Percentiles rank a stretch among this genome's conserved stretches.
Evolutionary conservation across 2,329 filamentous ascomycete species (phyloP).

Genomic region (Colletotrichum abscissum): DNA sequence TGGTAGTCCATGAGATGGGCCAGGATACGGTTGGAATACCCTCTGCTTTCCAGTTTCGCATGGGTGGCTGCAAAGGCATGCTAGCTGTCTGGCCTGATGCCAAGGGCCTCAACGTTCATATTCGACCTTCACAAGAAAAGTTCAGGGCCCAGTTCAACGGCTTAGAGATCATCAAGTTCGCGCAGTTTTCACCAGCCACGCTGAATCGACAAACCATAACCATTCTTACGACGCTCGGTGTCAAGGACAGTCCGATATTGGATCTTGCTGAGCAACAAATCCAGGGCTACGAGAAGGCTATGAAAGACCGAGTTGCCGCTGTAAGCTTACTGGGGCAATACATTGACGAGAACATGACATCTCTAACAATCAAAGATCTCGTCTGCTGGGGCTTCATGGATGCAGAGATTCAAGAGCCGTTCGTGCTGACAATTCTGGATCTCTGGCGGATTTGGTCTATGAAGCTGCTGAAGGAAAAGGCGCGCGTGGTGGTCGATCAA

Average conservation of each 20-base stretch:
- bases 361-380: constrained; percentile 79
- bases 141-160: constrained; percentile 78
- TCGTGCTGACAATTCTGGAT: constrained; percentile 80
- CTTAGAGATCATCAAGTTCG: constrained; percentile 87
- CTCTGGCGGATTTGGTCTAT: constrained; percentile 92
- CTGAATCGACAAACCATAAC: constrained; percentile 92
- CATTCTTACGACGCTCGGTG: constrained; percentile 83
- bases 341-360: constrained; percentile 87
- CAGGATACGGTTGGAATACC: constrained; percentile 68
- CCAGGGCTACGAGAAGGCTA: constrained; percentile 74
- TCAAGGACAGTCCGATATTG: constrained; percentile 74
- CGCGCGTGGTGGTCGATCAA: constrained; percentile 82
- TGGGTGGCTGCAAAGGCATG: constrained; percentile 93
- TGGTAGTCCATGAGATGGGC: constrained; percentile 78
- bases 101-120: constrained; percentile 75
- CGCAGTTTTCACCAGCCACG: constrained; percentile 79
- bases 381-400: constrained; percentile 83
- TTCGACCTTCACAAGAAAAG: constrained; percentile 89
- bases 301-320: constrained; percentile 73
- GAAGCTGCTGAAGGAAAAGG: constrained; percentile 92
- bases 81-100: constrained; percentile 79
- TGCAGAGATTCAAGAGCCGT: constrained; percentile 74
- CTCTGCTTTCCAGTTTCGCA: constrained; percentile 90
- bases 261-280: constrained; percentile 77
- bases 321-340: constrained; percentile 76